Conservation (phyloP, 257 asterid species). For the Cruciata laevipes region DNA sequence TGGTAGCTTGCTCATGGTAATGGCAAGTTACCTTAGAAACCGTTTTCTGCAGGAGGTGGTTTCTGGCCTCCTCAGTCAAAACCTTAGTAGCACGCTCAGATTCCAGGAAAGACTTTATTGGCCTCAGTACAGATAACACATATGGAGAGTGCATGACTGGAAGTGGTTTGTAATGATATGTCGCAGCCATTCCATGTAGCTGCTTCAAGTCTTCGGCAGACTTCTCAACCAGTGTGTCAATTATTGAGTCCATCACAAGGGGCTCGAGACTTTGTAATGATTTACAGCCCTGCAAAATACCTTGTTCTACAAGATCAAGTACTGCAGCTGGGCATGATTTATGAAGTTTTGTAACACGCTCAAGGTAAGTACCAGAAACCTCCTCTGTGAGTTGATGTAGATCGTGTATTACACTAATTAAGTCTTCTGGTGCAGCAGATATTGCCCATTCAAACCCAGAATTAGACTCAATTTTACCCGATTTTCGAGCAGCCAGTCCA, state of each 20-base stretch:
- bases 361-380: slow-evolving; percentile 62
- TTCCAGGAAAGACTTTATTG: slow-evolving; percentile 78
- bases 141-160: slow-evolving; percentile 93
- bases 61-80: slow-evolving; percentile 49
- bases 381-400: slow-evolving; percentile 54
- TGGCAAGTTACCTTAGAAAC: slow-evolving; percentile 66
- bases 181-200: slow-evolving; percentile 88
- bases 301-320: slow-evolving; percentile 72
- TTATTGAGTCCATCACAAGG: slow-evolving; percentile 50
- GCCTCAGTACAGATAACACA: slow-evolving; percentile 75
- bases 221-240: slow-evolving; percentile 69
- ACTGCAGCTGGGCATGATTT: slow-evolving; percentile 66
- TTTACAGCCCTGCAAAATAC: slow-evolving; percentile 70
- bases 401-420: slow-evolving; percentile 78
- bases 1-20: slow-evolving; percentile 71
- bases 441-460: slow-evolving; percentile 82
- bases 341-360: slow-evolving; percentile 58
- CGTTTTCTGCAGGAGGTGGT: slow-evolving; percentile 64
- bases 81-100: slow-evolving; percentile 64
- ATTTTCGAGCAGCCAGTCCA: slow-evolving; percentile 70
- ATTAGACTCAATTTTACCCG: slow-evolving; percentile 29
- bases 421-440: slow-evolving; percentile 78
- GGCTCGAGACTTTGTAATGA: slow-evolving; percentile 72
- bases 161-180: slow-evolving; percentile 84
- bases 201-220: slow-evolving; percentile 88